phyloP scores from a whole-genome alignment of 208 protist species.

The Crithidia bombi region DNA sequence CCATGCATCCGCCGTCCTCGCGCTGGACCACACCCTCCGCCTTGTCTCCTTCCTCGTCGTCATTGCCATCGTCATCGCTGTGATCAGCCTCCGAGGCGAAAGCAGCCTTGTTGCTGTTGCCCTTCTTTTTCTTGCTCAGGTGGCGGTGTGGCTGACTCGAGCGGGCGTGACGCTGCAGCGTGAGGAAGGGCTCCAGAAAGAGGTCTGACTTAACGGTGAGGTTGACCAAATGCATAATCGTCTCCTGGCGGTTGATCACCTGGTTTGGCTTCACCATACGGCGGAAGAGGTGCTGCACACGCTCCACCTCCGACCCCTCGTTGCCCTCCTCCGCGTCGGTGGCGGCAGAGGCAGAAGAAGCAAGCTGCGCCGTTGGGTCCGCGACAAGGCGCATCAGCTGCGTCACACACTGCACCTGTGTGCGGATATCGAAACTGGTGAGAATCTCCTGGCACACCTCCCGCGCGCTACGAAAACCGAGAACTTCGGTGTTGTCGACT shows the following conservation, averaged over 20 bases:
- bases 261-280: conserved; percentile 89
- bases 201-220: conserved; percentile 84
- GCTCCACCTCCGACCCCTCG: conserved; percentile 34
- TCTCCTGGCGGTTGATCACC: conserved; percentile 88
- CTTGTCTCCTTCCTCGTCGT: conserved; percentile 26
- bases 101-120: conserved; percentile 6
- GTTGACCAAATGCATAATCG: conserved; percentile 78
- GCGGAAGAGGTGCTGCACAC: conserved; percentile 64
- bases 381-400: conserved; percentile 83
- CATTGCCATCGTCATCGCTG: conserved; percentile 10
- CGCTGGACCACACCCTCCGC: conserved; percentile 29
- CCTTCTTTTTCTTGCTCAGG: conserved; percentile 2
- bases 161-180: conserved; percentile 65
- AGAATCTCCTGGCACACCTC: conserved; percentile 83
- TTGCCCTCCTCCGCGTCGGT: conserved; percentile 4
- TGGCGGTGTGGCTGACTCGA: conserved; percentile 24
- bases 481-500: conserved; percentile 59
- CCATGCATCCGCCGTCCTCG: conserved; percentile 70
- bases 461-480: conserved; percentile 65
- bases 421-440: conserved; percentile 79
- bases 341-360: conserved; percentile 5
- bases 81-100: conserved; percentile 13
- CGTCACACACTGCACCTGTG: conserved; percentile 78
- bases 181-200: conserved; percentile 83
- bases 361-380: conserved; percentile 66